Evolutionary conservation across 208 protist genomes (phyloP).

Genomic region (Leishmania braziliensis): DNA sequence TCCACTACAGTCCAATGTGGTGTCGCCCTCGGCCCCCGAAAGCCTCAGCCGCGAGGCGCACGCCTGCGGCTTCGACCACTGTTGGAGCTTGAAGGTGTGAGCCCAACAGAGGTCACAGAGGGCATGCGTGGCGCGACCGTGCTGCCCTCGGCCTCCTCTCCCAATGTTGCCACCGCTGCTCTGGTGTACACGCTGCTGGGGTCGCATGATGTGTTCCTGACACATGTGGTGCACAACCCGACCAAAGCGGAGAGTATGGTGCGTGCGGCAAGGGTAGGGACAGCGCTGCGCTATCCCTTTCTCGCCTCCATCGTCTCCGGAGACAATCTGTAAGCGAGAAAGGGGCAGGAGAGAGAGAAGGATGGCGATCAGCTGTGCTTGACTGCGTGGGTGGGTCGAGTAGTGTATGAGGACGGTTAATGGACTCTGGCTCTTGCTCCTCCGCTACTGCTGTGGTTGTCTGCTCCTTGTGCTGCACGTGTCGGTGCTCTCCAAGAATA

Average conservation of each 20-base stretch:
- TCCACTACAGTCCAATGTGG: background rate
- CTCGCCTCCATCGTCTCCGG: conserved; percentile 15
- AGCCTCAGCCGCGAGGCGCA: background rate
- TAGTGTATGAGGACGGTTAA: background rate
- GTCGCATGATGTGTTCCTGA: conserved; percentile 43
- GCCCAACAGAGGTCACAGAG: background rate
- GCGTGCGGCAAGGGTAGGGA: conserved; percentile 42
- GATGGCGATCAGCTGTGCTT: background rate
- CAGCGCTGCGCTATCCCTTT: conserved; percentile 34
- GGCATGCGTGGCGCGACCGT: background rate
- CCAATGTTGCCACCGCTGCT: background rate
- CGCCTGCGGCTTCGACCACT: background rate
- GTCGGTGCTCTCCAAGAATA: background rate
- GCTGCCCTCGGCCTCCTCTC: background rate
- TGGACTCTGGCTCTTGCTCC: background rate
- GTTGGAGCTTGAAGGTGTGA: background rate
- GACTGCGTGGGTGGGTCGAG: background rate
- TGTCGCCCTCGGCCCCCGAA: background rate
- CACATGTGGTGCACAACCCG: conserved; percentile 32
- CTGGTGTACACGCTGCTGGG: conserved; percentile 27
- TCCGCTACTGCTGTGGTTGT: too few species aligned
- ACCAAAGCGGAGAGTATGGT: conserved; percentile 34
- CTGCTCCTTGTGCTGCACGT: background rate
- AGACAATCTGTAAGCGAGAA: background rate
- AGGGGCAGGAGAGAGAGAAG: background rate